phyloP scores from a whole-genome alignment of 768 basidiomycete genomes.

The Lentinula guzmanii region DNA sequence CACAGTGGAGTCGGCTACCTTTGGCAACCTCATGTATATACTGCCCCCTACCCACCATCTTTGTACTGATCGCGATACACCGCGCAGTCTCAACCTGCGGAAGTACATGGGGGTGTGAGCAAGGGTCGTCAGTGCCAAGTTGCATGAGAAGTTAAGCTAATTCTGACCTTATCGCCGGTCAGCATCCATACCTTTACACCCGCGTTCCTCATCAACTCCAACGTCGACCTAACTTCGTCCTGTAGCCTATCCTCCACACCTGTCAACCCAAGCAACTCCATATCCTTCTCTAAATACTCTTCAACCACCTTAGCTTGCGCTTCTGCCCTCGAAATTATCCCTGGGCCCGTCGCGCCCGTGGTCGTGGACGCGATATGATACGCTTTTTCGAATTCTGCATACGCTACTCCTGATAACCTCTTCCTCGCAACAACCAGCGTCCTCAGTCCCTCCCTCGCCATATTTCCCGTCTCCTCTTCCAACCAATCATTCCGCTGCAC shows the following conservation, averaged over 20 bases:
- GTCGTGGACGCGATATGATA: constrained; percentile 77
- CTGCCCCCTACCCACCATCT: constrained; percentile 91
- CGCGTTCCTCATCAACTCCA: constrained; percentile 90
- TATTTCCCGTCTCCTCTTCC: constrained; percentile 97
- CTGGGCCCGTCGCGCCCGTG: constrained; percentile 67
- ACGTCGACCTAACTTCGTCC: constrained; percentile 81
- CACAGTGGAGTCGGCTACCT: constrained; percentile 37
- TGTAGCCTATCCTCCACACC: constrained; percentile 99
- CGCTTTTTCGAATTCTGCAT: constrained; percentile 62
- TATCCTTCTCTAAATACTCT: constrained; percentile 76
- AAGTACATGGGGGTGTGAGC: background rate
- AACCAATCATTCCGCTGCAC: constrained; percentile 98
- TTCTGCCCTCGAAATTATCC: constrained; percentile 78
- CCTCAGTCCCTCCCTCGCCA: constrained; percentile 93
- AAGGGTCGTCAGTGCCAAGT: background rate
- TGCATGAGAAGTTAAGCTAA: background rate
- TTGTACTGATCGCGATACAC: constrained; percentile 96
- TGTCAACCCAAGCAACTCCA: constrained; percentile 90
- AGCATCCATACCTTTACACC: constrained; percentile 99
- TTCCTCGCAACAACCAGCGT: constrained; percentile 92
- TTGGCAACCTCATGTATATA: constrained; percentile 97
- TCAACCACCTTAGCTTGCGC: constrained; percentile 72
- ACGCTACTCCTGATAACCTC: constrained; percentile 61
- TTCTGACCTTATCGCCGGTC: constrained; percentile 78
- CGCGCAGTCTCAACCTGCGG: constrained; percentile 84